Base-by-base conservation (phyloP, 2,329 filamentous ascomycete species). In the Ceratocystis diversiconidia region DNA sequence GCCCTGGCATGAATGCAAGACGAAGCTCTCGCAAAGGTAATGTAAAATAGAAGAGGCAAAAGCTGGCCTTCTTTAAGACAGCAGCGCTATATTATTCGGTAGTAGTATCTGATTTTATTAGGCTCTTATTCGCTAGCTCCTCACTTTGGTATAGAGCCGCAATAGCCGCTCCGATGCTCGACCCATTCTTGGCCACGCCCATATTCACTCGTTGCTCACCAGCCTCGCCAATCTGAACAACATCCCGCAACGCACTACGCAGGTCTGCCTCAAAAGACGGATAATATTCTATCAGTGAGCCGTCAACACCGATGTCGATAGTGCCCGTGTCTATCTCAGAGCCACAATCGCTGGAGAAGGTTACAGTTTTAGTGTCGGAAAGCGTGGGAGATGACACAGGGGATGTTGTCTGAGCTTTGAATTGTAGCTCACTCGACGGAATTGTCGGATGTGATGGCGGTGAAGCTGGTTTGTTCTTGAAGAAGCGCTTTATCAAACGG, bases 161-260 rank as follows among this genome's bases (percentile, higher is more conserved):
- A 71, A 90, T 73, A 63, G 87, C 87, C 6, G 87, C 87, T 60
- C 87, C 87, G 41, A 89, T 84, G 63, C 87, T 86, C 69, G 82
- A 86, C 17, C 87, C 87, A 71, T 90, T 86, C 75, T 88, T 88
- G 30, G 86, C 86, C 70, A 89, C 83, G 2, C 85, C 86, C 70
- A 90, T 88, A 50, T 82, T 77, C 55, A 90, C 80, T 72, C 80
- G 82, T 75, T 82, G 82, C 72, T 89, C 85, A 5, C 85, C 85
- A 30, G 75, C 73, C 5, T 72, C 72, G 1, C 85, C 85, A 69
- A 89, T 81, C 66, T 82, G 78, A 10, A 80, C 76, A 43, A 89
- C 79, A 69, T 86, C 83, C 25, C 82, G 76, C 64, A 89, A 74
- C 10, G 85, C 85, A 70, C 84, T 80, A 10, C 86, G 78, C 50